A percentile compares a stretch with the other conserved stretches of the same genome.
Conservation (phyloP, 176 grass and related monocot genomes). For the Triticum urartu region DNA sequence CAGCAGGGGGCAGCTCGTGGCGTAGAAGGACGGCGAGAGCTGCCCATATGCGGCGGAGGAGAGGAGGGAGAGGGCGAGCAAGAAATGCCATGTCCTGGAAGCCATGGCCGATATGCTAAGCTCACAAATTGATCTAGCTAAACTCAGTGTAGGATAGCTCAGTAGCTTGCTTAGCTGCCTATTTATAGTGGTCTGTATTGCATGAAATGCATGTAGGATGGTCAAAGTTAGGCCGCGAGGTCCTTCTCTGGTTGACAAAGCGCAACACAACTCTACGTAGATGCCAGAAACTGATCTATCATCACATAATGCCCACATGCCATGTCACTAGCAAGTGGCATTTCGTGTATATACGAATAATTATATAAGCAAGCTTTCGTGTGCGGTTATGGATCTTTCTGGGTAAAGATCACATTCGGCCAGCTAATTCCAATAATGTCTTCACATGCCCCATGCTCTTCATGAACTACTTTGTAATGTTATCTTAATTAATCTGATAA, state of each 20-base stretch:
- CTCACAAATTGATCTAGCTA: background rate
- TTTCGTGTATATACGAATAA: background rate
- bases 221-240: constrained; percentile 9
- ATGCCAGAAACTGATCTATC: background rate
- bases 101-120: constrained; percentile 33
- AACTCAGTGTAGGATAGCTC: background rate
- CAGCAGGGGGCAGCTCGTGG: constrained; percentile 46
- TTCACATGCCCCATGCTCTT: background rate
- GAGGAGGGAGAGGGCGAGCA: constrained; percentile 44
- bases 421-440: constrained; percentile 7
- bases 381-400: background rate
- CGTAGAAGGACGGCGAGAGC: constrained; percentile 60
- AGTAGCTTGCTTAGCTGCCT: background rate
- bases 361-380: background rate
- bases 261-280: background rate
- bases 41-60: constrained; percentile 35
- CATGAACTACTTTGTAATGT: background rate
- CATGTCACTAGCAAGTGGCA: background rate
- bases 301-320: background rate
- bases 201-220: background rate
- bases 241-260: background rate
- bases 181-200: constrained; percentile 12
- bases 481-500: background rate
- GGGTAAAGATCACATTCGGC: background rate
- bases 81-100: constrained; percentile 12